These are phyloP conservation scores for Rubus parviflorus DNA, from an alignment of 306 rosid species.

Conservation along the genomic window DNA sequence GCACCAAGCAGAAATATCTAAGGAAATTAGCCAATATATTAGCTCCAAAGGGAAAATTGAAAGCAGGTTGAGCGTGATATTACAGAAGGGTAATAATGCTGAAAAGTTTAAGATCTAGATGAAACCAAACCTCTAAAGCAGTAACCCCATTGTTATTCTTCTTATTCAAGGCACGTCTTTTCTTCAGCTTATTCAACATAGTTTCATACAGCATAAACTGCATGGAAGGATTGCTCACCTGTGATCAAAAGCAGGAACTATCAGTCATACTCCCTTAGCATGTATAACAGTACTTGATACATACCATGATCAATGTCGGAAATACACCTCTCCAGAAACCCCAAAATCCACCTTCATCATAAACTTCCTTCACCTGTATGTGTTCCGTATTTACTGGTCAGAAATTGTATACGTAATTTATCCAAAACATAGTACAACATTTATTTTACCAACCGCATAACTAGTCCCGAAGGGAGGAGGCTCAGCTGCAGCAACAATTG, in stretches of 20 bases:
- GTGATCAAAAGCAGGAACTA: slow-evolving; percentile 38
- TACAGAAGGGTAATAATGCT: neutral
- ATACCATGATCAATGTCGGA: slow-evolving; percentile 91
- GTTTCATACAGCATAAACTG: slow-evolving; percentile 98
- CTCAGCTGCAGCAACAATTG: slow-evolving; percentile 47
- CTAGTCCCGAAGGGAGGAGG: slow-evolving; percentile 69
- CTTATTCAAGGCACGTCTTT: slow-evolving; percentile 43
- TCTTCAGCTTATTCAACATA: slow-evolving; percentile 69
- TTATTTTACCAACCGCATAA: slow-evolving; percentile 59
- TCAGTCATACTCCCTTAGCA: slow-evolving; percentile 35
- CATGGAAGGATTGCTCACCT: slow-evolving; percentile 98
- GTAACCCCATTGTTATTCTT: slow-evolving; percentile 51
- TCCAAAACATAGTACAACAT: neutral
- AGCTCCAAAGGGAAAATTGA: slow-evolving; percentile 14
- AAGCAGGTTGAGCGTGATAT: slow-evolving; percentile 2
- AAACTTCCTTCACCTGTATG: slow-evolving; percentile 79
- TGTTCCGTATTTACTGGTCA: neutral
- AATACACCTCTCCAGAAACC: slow-evolving; percentile 97
- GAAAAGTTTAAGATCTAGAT: slow-evolving; percentile 16
- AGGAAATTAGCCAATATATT: slow-evolving; percentile 32
- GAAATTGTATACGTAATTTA: neutral
- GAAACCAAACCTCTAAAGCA: slow-evolving; percentile 69
- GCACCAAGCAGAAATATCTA: slow-evolving; percentile 95
- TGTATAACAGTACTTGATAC: slow-evolving; percentile 38
- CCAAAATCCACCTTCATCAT: slow-evolving; percentile 67